A percentile compares a stretch with the other conserved stretches of the same genome.
Conservation (phyloP, 139 green algal genomes). For the Picochlorum sp. region DNA sequence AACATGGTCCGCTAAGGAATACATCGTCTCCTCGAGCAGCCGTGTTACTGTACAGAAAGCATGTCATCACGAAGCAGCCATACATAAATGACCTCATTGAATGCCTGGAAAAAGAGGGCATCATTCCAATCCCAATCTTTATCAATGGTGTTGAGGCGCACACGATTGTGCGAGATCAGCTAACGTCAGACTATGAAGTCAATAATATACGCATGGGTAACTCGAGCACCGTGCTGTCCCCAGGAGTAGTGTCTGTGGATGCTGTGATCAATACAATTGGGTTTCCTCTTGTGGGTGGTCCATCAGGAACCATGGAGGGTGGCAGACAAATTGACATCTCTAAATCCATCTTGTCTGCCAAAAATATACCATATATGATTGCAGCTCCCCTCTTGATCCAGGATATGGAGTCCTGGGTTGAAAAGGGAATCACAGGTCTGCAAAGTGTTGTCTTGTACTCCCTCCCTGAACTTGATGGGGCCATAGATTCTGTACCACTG, state of each 20-base stretch:
- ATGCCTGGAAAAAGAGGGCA: conserved; percentile 51
- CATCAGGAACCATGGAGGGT: conserved; percentile 88
- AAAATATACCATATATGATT: conserved; percentile 94
- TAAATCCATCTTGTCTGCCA: conserved; percentile 77
- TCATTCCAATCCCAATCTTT: conserved; percentile 80
- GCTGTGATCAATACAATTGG: conserved; percentile 84
- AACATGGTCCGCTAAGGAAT: conserved; percentile 36
- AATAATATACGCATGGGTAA: conserved; percentile 14
- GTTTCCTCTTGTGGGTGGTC: conserved; percentile 92
- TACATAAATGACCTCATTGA: conserved; percentile 73
- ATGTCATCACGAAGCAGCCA: conserved; percentile 86
- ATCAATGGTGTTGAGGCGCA: conserved; percentile 91
- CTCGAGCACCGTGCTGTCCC: conserved; percentile 30
- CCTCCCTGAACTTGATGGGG: conserved; percentile 92
- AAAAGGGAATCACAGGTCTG: conserved; percentile 70
- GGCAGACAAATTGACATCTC: conserved; percentile 76
- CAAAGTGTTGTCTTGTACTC: conserved; percentile 94
- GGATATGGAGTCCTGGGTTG: conserved; percentile 49
- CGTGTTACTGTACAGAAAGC: conserved; percentile 96
- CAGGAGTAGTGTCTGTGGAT: conserved; percentile 66
- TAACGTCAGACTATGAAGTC: conserved; percentile 69
- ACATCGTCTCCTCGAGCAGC: conserved; percentile 45
- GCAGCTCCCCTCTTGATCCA: conserved; percentile 92
- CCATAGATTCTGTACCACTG: conserved; percentile 82
- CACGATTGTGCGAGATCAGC: conserved; percentile 80